These are phyloP conservation scores for Sodiomyces alkalinus DNA, from an alignment of 2,329 filamentous ascomycete genomes.

Conservation along the genomic window DNA sequence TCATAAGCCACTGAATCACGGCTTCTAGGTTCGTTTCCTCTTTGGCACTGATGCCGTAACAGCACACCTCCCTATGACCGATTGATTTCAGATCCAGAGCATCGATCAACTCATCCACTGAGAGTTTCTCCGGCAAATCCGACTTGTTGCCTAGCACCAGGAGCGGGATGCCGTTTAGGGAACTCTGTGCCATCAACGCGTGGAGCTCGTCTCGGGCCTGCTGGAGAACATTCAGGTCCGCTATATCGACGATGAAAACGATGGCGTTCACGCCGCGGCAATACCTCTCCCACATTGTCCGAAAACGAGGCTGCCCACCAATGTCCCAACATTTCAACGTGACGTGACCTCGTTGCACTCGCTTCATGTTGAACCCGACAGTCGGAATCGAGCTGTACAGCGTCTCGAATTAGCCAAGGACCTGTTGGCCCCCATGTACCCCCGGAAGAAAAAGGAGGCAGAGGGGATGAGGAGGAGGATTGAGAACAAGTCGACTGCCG, in stretches of 20 bases:
- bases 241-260: constrained; percentile 95
- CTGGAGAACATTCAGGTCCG: constrained; percentile 65
- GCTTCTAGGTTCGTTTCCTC: constrained; percentile 98
- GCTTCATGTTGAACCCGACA: constrained; percentile 98
- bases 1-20: constrained; percentile 91
- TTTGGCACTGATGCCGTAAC: constrained; percentile 96
- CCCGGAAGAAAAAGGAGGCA: constrained; percentile 1
- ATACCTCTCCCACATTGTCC: constrained; percentile 98
- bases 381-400: constrained; percentile 81
- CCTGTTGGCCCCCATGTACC: neutral
- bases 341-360: constrained; percentile 93
- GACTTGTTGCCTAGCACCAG: constrained; percentile 96
- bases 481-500: too few relatives aligned
- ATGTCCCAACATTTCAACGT: constrained; percentile 99
- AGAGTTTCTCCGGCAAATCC: constrained; percentile 78
- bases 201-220: constrained; percentile 88
- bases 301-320: constrained; percentile 89
- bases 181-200: constrained; percentile 68
- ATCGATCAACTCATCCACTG: constrained; percentile 91
- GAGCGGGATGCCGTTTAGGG: constrained; percentile 77
- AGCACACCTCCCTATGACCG: constrained; percentile 85
- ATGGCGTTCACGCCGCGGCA: constrained; percentile 96
- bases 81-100: constrained; percentile 80
- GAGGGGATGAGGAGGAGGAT: constrained; percentile 8
- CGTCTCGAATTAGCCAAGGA: constrained; percentile 11